Conservation (phyloP, 73 alveolate genomes). For the Symbiodinium pilosum region DNA sequence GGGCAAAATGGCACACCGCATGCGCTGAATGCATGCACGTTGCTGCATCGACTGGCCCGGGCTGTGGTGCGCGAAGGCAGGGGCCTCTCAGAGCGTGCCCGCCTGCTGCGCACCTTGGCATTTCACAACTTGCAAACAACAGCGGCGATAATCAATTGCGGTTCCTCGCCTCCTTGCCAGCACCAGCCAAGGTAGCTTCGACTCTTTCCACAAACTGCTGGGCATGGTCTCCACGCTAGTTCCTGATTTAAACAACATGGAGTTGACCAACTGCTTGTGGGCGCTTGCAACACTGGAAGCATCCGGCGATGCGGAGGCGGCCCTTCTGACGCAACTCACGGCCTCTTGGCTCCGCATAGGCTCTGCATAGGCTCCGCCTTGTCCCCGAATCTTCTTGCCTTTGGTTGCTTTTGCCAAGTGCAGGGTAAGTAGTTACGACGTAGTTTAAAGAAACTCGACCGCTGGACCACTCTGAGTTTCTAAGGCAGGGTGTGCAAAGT, state of each 20-base stretch:
- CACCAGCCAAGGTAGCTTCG: neutral
- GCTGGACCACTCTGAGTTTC: too few relatives aligned
- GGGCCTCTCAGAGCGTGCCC: constrained; percentile 64
- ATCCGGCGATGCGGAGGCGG: constrained; percentile 9
- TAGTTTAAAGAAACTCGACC: too few relatives aligned
- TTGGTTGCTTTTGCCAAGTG: neutral
- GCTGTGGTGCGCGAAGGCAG: constrained; percentile 85
- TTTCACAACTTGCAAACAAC: neutral
- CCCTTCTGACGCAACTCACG: neutral
- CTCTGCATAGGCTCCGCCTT: too few relatives aligned
- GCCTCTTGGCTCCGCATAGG: too few relatives aligned
- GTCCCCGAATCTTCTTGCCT: neutral
- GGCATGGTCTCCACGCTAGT: neutral
- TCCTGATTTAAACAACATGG: constrained; percentile 83
- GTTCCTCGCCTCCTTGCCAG: neutral
- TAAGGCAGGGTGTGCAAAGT: constrained; percentile 52
- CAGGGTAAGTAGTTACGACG: too few relatives aligned
- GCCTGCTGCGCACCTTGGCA: constrained; percentile 14
- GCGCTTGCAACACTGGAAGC: constrained; percentile 75
- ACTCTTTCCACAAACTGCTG: neutral
- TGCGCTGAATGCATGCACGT: constrained; percentile 79
- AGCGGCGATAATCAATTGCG: too few relatives aligned
- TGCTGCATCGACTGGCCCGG: constrained; percentile 68
- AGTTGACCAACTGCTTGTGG: constrained; percentile 89
- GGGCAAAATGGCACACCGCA: constrained; percentile 14